A percentile compares a stretch with the other conserved stretches of the same genome.
Evolutionary conservation across 352 stramenopile genomes (phyloP).

Genomic region (Blastocystis hominis): DNA sequence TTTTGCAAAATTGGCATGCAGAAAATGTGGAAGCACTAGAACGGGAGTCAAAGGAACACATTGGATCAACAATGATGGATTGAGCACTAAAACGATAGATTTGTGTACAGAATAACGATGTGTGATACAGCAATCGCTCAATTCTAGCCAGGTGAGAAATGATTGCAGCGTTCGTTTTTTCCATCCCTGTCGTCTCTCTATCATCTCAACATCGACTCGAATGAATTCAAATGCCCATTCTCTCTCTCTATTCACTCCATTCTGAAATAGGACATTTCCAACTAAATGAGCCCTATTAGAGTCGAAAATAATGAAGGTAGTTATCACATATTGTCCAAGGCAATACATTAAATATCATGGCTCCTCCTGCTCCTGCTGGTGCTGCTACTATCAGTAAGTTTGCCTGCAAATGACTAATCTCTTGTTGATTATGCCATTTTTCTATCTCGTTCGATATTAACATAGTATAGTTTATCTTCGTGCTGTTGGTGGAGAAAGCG

Average conservation of each 20-base stretch:
- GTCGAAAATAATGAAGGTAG: neutral
- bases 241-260: too few relatives aligned
- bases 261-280: neutral
- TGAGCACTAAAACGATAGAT: neutral
- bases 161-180: too few relatives aligned
- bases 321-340: slow-evolving; percentile 50
- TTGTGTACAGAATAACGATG: neutral
- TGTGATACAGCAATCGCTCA: neutral
- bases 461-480: slow-evolving; percentile 84
- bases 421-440: neutral
- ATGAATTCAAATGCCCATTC: too few relatives aligned
- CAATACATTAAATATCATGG: slow-evolving; percentile 30
- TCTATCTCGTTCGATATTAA: slow-evolving; percentile 65
- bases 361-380: slow-evolving; percentile 59
- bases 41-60: too few relatives aligned
- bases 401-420: neutral
- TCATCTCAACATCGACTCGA: too few relatives aligned
- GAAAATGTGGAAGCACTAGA: too few relatives aligned
- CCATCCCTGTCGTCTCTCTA: too few relatives aligned
- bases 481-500: slow-evolving; percentile 95
- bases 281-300: neutral
- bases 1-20: neutral
- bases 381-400: slow-evolving; percentile 57
- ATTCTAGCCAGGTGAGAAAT: too few relatives aligned
- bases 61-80: neutral